Base-by-base conservation (phyloP, 257 asterid genomes). In the Craterostigma plantagineum region DNA sequence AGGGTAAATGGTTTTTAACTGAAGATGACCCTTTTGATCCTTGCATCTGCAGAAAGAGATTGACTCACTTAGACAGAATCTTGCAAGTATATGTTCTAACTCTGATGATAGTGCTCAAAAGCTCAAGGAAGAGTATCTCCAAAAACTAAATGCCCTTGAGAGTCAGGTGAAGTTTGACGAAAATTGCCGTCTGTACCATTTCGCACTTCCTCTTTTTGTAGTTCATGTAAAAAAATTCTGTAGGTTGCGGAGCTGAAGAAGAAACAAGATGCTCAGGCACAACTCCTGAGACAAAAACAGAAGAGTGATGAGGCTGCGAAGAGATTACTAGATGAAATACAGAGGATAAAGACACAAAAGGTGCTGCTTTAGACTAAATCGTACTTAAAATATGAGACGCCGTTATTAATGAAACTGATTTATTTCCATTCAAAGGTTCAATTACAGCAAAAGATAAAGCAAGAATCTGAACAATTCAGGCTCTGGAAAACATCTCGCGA, bases 251-350 rank as follows among this genome's bases (percentile, higher is more conserved):
- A 66, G 62, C 56, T 90, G 69, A 90, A 90, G 77, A 90, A 90
- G 50, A 90, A 90, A 62, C 99, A 90, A 52, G 99, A 90, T 69
- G 83, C 99, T 50, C 99, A 90, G 64, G 91, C 92, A 58, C 99
- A 90, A 60, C 55, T 90, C 45, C 64, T 90, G 62, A 59, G 95
- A 65, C 99, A 90, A 57, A 90, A 90, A 63, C 99, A 79, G 54
- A 83, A 79, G 63, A 90, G 95, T 34, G 99, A 90, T 12, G 99
- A 90, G 55, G 92, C 95, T 59, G 93, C 95, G 14, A 90, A 51
- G 69, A 76, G 77, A 27, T 59, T 90, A 14, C 81, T 79, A 14
- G 86, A 83, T 60, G 99, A 90, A 67, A 90, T 90, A 35, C 99
- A 83, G n/a, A 72, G 83, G 48, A 90, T 90, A 61, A 83, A 83